Evolutionary conservation across 1,139 yeast genomes (phyloP).

Genomic region (Suhomyces kunorum): DNA sequence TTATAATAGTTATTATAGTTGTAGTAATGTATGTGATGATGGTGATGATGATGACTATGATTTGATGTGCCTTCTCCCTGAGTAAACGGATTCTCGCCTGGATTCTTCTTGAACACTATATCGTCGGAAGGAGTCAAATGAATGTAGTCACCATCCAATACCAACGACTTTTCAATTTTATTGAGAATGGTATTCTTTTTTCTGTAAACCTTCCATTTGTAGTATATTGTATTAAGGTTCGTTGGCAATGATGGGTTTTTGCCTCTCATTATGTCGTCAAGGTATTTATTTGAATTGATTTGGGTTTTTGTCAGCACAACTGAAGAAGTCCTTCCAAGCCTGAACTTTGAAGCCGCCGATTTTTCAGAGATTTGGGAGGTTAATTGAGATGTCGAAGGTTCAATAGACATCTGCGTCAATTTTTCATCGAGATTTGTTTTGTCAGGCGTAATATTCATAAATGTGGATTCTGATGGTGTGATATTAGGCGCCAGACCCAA

Average conservation of each 20-base stretch:
- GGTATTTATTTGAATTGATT: slow-evolving; percentile 28
- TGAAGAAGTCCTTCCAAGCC: neutral
- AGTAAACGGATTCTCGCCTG: slow-evolving; percentile 33
- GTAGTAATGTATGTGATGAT: slow-evolving; percentile 54
- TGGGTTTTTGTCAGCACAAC: slow-evolving; percentile 1
- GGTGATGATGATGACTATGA: slow-evolving; percentile 31
- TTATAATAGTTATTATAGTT: slow-evolving; percentile 46
- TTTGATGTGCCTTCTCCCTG: slow-evolving; percentile 15
- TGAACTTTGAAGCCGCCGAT: neutral
- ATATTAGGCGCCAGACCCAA: slow-evolving; percentile 18
- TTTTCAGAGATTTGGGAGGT: neutral
- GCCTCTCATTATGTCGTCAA: slow-evolving; percentile 41
- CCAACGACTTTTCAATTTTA: slow-evolving; percentile 78
- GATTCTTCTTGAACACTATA: slow-evolving; percentile 52
- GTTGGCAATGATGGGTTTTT: slow-evolving; percentile 37
- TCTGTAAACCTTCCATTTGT: slow-evolving; percentile 79
- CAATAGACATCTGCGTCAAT: slow-evolving; percentile 12
- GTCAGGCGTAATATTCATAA: slow-evolving; percentile 32
- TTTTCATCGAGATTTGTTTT: slow-evolving; percentile 26
- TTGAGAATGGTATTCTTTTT: slow-evolving; percentile 82
- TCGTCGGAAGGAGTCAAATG: slow-evolving; percentile 82
- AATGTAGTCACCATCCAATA: slow-evolving; percentile 91
- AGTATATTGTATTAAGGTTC: slow-evolving; percentile 42
- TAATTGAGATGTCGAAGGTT: neutral
- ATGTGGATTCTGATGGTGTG: slow-evolving; percentile 34